A percentile compares a stretch with the other conserved stretches of the same genome.
Evolutionary conservation across 441 rosid genomes (phyloP).

Genomic region (Pelargonium fulgidum): DNA sequence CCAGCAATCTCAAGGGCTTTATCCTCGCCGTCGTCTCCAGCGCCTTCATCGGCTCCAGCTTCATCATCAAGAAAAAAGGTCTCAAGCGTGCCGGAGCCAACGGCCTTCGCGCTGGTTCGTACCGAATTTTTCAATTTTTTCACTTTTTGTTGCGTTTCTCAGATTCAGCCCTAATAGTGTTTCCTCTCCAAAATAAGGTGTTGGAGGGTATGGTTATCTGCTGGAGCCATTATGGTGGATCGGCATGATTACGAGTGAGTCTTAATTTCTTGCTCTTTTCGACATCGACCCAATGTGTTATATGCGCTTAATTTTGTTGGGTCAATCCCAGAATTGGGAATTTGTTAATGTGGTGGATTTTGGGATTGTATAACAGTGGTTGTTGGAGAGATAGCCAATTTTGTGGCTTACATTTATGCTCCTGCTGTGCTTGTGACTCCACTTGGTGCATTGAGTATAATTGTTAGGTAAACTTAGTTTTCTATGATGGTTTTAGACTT

Average conservation of each 20-base stretch:
- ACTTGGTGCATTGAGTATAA: conserved; percentile 69
- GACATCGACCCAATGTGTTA: not conserved
- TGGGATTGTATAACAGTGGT: conserved; percentile 36
- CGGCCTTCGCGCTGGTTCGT: conserved; percentile 6
- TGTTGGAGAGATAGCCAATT: conserved; percentile 62
- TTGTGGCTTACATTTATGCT: conserved; percentile 58
- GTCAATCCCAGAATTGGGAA: not conserved
- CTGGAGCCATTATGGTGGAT: conserved; percentile 74
- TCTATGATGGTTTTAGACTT: not conserved
- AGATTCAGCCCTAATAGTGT: conserved; percentile 5
- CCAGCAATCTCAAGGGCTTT: conserved; percentile 4
- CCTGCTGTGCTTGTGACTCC: conserved; percentile 72
- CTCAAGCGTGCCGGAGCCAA: conserved; percentile 8
- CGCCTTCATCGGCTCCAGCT: conserved; percentile 7
- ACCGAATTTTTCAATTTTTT: not conserved
- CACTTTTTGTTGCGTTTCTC: not conserved
- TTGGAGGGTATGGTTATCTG: conserved; percentile 62
- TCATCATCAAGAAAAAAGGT: conserved; percentile 2
- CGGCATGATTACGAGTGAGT: conserved; percentile 69
- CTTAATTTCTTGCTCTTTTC: conserved; percentile 2
- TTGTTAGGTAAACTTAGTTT: conserved; percentile 41
- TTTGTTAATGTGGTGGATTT: not conserved
- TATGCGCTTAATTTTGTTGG: not conserved
- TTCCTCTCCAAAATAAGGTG: no score
- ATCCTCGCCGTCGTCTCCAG: conserved; percentile 8